Base-by-base conservation (phyloP, 768 basidiomycete genomes). In the Asterophora lycoperdoides region DNA sequence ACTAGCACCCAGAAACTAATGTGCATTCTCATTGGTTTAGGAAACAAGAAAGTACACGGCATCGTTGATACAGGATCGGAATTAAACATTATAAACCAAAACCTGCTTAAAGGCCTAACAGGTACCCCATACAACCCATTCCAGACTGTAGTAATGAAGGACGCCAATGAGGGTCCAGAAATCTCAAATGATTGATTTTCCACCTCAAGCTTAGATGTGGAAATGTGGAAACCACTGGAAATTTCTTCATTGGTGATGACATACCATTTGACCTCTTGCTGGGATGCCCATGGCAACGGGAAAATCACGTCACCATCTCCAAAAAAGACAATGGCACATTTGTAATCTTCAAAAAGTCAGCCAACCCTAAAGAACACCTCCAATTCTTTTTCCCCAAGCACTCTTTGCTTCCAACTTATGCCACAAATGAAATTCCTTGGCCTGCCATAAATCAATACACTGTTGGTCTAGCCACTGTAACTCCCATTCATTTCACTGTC, bases 1-100 rank as follows among this genome's bases (percentile, higher is more conserved):
- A n/a, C n/a, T n/a, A n/a, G n/a, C n/a, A n/a, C n/a, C n/a, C n/a
- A n/a, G n/a, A n/a, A n/a, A n/a, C n/a, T n/a, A n/a, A n/a, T n/a
- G n/a, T n/a, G n/a, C n/a, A n/a, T n/a, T n/a, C n/a, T n/a, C n/a
- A n/a, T n/a, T n/a, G n/a, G n/a, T n/a, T n/a, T n/a, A n/a, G n/a
- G n/a, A n/a, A n/a, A n/a, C n/a, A n/a, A n/a, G n/a, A n/a, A n/a
- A n/a, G n/a, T n/a, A n/a, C n/a, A n/a, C n/a, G n/a, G n/a, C n/a
- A n/a, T n/a, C n/a, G n/a, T n/a, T n/a, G n/a, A n/a, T n/a, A 43
- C 41, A 11, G 41, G 41, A 43, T 43, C 41, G n/a, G 26, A 43
- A 19, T 15, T 43, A 3, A 43, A 43, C 30, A 26, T 43, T 17
- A 32, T 43, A 20, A 43, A 39, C 20, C 13, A 19, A 33, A 34